These are phyloP conservation scores for Pseudocercospora pini-densiflorae DNA, from an alignment of 2,329 filamentous ascomycete species.

Conservation along the genomic window DNA sequence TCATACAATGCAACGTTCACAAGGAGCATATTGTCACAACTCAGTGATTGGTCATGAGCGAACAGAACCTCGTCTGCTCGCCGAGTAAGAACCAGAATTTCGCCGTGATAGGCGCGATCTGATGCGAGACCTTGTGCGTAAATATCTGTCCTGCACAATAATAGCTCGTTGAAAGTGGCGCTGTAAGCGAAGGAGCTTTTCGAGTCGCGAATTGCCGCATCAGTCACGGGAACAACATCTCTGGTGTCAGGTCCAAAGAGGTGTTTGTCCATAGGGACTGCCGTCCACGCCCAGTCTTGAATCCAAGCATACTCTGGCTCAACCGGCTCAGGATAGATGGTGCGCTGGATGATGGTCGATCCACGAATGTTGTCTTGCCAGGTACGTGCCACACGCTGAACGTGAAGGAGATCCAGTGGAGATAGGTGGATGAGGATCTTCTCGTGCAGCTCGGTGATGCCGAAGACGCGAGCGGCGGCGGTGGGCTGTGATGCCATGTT, in stretches of 20 bases:
- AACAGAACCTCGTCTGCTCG: background rate
- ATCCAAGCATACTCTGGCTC: background rate
- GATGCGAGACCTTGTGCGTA: background rate
- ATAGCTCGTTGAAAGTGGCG: background rate
- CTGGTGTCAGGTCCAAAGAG: too few relatives aligned
- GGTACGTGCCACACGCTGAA: background rate
- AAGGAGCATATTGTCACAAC: background rate
- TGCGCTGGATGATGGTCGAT: background rate
- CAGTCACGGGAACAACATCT: too few relatives aligned
- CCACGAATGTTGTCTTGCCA: background rate
- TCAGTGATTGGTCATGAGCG: background rate
- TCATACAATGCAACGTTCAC: background rate
- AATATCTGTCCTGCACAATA: background rate
- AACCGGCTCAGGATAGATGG: background rate
- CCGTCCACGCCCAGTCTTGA: too few relatives aligned
- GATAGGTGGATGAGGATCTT: slow-evolving; percentile 7
- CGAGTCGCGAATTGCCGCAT: too few relatives aligned
- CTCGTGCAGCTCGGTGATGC: slow-evolving; percentile 8
- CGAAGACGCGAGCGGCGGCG: slow-evolving; percentile 1
- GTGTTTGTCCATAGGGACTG: background rate
- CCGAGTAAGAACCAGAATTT: background rate
- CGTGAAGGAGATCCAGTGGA: background rate
- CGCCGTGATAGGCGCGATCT: background rate
- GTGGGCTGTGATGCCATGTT: background rate
- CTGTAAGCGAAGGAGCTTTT: background rate